Evolutionary conservation across 352 stramenopile genomes (phyloP).

Genomic region (Pilasporangium apinafurcum): DNA sequence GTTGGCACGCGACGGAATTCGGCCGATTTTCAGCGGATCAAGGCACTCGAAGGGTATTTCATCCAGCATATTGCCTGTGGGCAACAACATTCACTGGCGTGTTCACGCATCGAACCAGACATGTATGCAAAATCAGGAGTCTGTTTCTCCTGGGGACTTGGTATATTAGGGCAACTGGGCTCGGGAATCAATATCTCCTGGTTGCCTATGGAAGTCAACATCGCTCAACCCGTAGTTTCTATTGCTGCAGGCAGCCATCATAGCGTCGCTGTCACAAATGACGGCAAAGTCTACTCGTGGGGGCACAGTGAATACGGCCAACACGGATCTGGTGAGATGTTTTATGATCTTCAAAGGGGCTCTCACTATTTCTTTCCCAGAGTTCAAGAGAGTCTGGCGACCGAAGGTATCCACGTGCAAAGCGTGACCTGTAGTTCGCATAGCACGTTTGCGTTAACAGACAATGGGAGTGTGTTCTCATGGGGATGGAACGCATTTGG

Average conservation of each 20-base stretch:
- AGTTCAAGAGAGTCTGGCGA: constrained; percentile 41
- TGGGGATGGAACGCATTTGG: constrained; percentile 86
- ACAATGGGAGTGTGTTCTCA: constrained; percentile 60
- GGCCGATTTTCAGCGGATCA: constrained; percentile 48
- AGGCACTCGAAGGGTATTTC: constrained; percentile 34
- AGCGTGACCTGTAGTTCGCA: constrained; percentile 60
- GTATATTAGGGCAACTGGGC: constrained; percentile 64
- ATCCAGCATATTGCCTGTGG: constrained; percentile 67
- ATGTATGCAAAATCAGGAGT: constrained; percentile 26
- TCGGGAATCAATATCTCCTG: constrained; percentile 60
- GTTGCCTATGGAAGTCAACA: constrained; percentile 44
- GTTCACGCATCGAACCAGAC: constrained; percentile 16
- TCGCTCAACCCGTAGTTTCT: constrained; percentile 41
- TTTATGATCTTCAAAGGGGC: constrained; percentile 66
- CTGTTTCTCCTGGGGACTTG: constrained; percentile 74
- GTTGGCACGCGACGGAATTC: constrained; percentile 58
- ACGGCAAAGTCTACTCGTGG: constrained; percentile 65
- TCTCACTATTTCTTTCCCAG: constrained; percentile 70
- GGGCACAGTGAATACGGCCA: constrained; percentile 82
- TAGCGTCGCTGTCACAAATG: constrained; percentile 53
- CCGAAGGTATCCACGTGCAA: constrained; percentile 21
- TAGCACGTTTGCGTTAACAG: constrained; percentile 59
- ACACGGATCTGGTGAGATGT: constrained; percentile 57
- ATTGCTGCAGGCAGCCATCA: constrained; percentile 73
- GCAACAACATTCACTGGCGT: constrained; percentile 70